A percentile compares a stretch with the other conserved stretches of the same genome.
phyloP scores from a whole-genome alignment of 305 asterid species.

The Andrographis paniculata region DNA sequence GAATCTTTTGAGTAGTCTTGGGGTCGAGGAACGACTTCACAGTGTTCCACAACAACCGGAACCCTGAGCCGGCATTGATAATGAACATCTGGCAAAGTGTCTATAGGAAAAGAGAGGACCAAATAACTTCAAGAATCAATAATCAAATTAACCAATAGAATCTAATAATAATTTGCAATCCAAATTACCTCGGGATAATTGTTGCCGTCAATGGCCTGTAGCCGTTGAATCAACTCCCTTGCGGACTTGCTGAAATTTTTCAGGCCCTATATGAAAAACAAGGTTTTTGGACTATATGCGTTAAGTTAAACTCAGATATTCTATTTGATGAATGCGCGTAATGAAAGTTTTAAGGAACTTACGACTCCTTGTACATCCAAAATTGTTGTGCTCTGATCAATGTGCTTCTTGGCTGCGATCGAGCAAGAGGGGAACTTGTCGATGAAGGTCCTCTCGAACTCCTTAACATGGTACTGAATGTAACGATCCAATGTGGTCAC shows the following conservation, averaged over 20 bases:
- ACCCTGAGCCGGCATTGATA: conserved; percentile 95
- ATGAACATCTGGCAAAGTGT: conserved; percentile 90
- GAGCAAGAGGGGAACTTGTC: conserved; percentile 92
- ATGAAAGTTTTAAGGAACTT: conserved; percentile 9
- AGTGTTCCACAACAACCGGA: conserved; percentile 95
- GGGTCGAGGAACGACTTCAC: conserved; percentile 97
- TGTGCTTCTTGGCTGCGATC: conserved; percentile 71
- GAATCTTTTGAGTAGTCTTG: conserved; percentile 87
- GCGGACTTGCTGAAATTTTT: conserved; percentile 84
- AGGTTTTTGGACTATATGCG: neutral
- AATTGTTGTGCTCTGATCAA: conserved; percentile 95
- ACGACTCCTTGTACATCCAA: conserved; percentile 99
- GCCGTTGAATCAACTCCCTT: conserved; percentile 75
- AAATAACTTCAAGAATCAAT: conserved; percentile 3
- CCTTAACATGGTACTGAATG: conserved; percentile 76
- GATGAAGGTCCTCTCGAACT: conserved; percentile 81
- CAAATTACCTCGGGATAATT: conserved; percentile 81
- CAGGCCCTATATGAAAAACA: conserved; percentile 48
- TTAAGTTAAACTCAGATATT: neutral
- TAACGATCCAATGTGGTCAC: conserved; percentile 85
- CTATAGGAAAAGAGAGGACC: conserved; percentile 24
- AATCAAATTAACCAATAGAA: neutral
- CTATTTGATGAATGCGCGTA: neutral
- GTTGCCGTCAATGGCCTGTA: conserved; percentile 85
- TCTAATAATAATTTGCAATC: neutral